Evolutionary conservation across 139 green algal species (phyloP), one percentile per base, ranked within the genome.

Genomic region (Haematococcus sp.): DNA sequence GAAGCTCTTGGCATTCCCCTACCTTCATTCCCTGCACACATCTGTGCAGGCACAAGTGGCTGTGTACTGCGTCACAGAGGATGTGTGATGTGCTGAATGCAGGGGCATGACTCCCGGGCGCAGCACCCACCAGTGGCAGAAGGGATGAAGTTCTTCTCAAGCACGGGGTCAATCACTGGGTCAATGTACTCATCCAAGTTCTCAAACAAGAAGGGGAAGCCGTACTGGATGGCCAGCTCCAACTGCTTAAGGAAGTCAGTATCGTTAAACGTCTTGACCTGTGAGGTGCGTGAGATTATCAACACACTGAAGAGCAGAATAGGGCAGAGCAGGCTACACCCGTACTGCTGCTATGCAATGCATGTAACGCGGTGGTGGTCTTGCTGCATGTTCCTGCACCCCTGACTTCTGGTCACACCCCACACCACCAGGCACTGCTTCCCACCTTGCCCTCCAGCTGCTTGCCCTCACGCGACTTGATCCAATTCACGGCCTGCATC

Each of bases 181-280:
- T 97, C 92, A 44, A 97, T 92, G 84, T 95, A 94, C 81, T 97
- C 91, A 59, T 96, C 92, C 44, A 94, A 75, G 75, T 94, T 94
- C 74, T 96, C 92, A 72, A 97, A 92, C 54, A 97, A 79, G 81
- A 97, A 97, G 30, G 92, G 88, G 59, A 93, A 91, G 31, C 92
- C 92, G 78, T 96, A 97, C 79, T 94, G 88, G 71, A 97, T 92
- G 32, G 92, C 88, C 52, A 97, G 80, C 84, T 97, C 92, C 31
- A 97, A 90, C 82, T 96, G 90, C 86, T 97, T 97, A 3, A 97
- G 73, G 80, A 96, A 96, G 80, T 97, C 92, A 22, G 74, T 32
- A 81, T 97, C 92, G 65, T 92, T 92, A 83, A 95, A 95, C 1
- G 88, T 94, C 82, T 95, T 95, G 22, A 97, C 78, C 72, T 88